Conservation (phyloP, 2,329 filamentous ascomycete genomes). For the Fusarium palustre region DNA sequence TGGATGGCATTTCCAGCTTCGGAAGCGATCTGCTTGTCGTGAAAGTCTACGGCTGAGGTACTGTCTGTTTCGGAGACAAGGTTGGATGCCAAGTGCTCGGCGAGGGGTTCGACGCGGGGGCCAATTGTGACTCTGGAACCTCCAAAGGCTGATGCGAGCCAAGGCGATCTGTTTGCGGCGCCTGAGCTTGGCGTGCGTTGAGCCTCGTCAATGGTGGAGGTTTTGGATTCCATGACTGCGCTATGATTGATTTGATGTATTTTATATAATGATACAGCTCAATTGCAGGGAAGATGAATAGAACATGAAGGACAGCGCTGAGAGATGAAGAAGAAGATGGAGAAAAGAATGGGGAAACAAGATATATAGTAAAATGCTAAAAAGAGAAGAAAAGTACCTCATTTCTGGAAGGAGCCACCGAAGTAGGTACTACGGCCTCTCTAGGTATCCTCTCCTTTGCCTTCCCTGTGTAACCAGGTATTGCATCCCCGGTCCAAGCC, state of each 20-base stretch:
- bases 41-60: conserved; percentile 60
- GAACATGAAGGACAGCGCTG: background rate
- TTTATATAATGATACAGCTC: background rate
- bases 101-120: conserved; percentile 63
- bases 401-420: background rate
- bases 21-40: conserved; percentile 74
- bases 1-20: conserved; percentile 85
- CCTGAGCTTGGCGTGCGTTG: conserved; percentile 15
- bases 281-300: background rate
- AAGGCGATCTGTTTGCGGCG: conserved; percentile 36
- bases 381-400: conserved; percentile 8
- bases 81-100: conserved; percentile 49
- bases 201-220: conserved; percentile 11
- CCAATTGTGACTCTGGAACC: conserved; percentile 58
- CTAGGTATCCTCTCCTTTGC: background rate
- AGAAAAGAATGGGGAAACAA: background rate
- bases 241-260: background rate
- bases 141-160: conserved; percentile 53
- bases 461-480: background rate
- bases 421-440: background rate
- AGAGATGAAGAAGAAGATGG: background rate
- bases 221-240: conserved; percentile 17
- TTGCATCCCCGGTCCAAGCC: background rate
- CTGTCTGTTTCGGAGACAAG: conserved; percentile 53
- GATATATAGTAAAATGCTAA: background rate